Evolutionary conservation across 2,329 filamentous ascomycete genomes (phyloP).

Genomic region (Fusarium sp.): DNA sequence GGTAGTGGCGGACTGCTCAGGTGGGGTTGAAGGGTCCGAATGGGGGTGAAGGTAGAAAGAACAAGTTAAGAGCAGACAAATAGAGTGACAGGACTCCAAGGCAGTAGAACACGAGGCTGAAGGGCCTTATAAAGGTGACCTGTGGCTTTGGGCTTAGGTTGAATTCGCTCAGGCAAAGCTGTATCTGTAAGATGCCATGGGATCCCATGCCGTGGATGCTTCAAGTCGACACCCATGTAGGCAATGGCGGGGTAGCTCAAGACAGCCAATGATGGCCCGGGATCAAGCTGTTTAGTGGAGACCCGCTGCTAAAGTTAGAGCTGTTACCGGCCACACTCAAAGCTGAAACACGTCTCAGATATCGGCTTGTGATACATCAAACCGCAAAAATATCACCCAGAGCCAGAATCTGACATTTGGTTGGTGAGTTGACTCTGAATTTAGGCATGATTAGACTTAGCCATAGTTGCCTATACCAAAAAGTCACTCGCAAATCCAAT

Average conservation of each 20-base stretch:
- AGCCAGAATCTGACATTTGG: background rate
- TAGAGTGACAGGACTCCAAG: background rate
- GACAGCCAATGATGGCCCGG: background rate
- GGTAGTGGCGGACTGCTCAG: conserved; percentile 20
- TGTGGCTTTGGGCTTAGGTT: background rate
- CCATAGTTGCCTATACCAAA: background rate
- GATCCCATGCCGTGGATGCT: conserved; percentile 11
- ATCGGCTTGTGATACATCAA: conserved; percentile 29
- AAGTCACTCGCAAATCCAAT: background rate
- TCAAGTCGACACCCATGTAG: conserved; percentile 12
- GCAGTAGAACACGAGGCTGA: background rate
- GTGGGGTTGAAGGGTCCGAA: conserved; percentile 35
- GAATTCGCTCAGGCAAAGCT: background rate
- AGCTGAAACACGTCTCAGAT: conserved; percentile 40
- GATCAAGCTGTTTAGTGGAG: conserved; percentile 18
- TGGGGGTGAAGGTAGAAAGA: conserved; percentile 20
- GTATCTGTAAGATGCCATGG: conserved; percentile 8
- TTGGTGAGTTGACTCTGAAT: background rate
- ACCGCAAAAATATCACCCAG: background rate
- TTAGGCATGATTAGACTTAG: background rate
- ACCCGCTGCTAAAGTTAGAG: conserved; percentile 24
- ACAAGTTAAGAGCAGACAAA: background rate
- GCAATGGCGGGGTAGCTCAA: conserved; percentile 35
- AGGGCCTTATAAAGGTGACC: background rate
- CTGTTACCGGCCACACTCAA: conserved; percentile 9